These are phyloP conservation scores for Sporisorium sorghi DNA, from an alignment of 1,284 basidiomycete genomes.

Conservation along the genomic window DNA sequence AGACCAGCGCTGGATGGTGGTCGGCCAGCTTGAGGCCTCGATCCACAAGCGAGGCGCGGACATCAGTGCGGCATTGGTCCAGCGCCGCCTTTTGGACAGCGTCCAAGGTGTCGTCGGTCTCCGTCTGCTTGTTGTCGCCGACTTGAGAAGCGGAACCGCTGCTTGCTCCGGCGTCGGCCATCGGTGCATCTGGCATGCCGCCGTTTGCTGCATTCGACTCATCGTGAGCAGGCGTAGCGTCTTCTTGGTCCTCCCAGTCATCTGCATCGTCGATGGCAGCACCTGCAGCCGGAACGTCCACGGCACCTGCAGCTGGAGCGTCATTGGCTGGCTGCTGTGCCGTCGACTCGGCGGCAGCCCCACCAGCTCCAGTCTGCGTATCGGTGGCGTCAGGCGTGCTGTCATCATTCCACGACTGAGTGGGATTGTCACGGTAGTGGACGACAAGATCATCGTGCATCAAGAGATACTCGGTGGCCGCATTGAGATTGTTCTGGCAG, in stretches of 20 bases:
- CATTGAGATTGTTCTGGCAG: conserved; percentile 86
- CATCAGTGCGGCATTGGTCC: conserved; percentile 70
- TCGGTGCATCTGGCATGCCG: conserved; percentile 42
- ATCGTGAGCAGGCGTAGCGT: conserved; percentile 45
- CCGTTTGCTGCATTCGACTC: conserved; percentile 33
- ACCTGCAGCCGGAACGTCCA: conserved; percentile 12
- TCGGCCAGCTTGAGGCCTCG: conserved; percentile 80
- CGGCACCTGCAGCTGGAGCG: conserved; percentile 68
- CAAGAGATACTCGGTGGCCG: conserved; percentile 89
- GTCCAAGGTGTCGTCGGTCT: conserved; percentile 35
- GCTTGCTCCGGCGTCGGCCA: conserved; percentile 21
- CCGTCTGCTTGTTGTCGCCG: conserved; percentile 9
- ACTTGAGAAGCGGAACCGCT: not conserved
- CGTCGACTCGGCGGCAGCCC: conserved; percentile 8
- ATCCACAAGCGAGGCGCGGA: conserved; percentile 67
- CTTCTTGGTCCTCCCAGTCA: conserved; percentile 34
- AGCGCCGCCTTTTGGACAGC: conserved; percentile 41
- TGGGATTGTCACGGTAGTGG: conserved; percentile 48
- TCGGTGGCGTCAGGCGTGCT: conserved; percentile 9
- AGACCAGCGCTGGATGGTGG: conserved; percentile 85
- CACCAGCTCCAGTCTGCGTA: conserved; percentile 8
- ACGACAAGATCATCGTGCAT: conserved; percentile 69
- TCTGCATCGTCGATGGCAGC: conserved; percentile 42
- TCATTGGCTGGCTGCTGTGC: conserved; percentile 52
- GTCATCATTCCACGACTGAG: conserved; percentile 33